Percentiles rank a stretch among this genome's conserved stretches.
Conservation (phyloP, 371 early-diverging fungal species). For the Mucor racemosus region DNA sequence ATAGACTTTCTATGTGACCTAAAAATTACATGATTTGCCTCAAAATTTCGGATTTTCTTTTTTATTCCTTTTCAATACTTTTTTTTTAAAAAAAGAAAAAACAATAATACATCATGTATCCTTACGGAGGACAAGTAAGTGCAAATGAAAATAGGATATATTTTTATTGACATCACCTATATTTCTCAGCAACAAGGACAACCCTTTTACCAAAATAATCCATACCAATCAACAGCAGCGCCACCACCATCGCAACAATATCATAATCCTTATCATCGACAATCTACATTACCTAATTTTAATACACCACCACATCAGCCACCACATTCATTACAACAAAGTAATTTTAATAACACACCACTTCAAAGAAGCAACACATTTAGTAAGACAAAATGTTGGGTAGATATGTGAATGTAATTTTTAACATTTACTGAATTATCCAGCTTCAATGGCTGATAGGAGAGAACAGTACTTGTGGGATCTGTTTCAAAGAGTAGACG, state of each 20-base stretch:
- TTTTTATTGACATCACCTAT: neutral
- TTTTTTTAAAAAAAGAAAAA: neutral
- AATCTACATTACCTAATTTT: neutral
- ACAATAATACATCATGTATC: neutral
- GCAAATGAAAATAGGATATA: neutral
- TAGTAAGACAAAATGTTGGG: conserved; percentile 9
- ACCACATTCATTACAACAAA: neutral
- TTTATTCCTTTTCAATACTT: neutral
- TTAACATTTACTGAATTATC: neutral
- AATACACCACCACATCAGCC: conserved; percentile 1
- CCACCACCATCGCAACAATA: neutral
- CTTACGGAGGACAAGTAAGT: conserved; percentile 1
- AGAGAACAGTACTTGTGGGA: conserved; percentile 56
- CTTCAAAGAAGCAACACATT: conserved; percentile 21
- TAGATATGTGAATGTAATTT: neutral
- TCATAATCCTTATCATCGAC: neutral
- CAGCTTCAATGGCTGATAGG: conserved; percentile 24
- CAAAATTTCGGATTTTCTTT: conserved; percentile 4
- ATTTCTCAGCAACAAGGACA: neutral
- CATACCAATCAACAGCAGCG: neutral
- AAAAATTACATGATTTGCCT: neutral
- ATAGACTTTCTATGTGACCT: neutral
- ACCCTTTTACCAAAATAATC: neutral
- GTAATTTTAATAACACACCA: neutral
- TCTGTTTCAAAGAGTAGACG: conserved; percentile 78